Evolutionary conservation across 2,329 filamentous ascomycete species (phyloP).

Genomic region (Penicillium carneum): DNA sequence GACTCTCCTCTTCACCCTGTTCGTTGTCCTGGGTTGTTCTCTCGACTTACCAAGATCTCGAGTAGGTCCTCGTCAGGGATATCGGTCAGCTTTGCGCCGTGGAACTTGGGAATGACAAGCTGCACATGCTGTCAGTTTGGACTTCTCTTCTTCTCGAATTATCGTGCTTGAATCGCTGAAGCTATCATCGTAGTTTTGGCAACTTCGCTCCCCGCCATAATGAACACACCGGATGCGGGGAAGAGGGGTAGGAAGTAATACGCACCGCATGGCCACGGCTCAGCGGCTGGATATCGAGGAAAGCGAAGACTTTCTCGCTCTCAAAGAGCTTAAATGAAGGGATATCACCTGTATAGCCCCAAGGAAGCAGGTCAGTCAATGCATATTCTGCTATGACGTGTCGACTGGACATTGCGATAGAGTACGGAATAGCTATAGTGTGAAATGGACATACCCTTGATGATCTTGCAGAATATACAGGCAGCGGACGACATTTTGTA

Average conservation of each 20-base stretch:
- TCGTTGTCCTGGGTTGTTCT: not conserved
- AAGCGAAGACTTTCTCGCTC: constrained; percentile 89
- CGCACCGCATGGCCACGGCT: constrained; percentile 86
- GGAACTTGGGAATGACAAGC: constrained; percentile 96
- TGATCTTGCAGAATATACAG: constrained; percentile 98
- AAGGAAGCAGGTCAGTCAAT: constrained; percentile 11
- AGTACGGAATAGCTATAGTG: not conserved
- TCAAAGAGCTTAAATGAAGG: constrained; percentile 96
- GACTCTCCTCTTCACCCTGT: not conserved
- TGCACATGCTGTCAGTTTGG: constrained; percentile 46
- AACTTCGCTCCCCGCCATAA: not conserved
- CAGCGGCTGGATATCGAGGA: constrained; percentile 93
- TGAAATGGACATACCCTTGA: constrained; percentile 72
- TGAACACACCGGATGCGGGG: constrained; percentile 28
- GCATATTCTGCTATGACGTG: constrained; percentile 9
- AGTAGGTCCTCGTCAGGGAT: constrained; percentile 86
- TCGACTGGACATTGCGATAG: not conserved
- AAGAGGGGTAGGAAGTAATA: constrained; percentile 27
- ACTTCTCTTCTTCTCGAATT: not conserved
- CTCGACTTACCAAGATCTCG: constrained; percentile 74
- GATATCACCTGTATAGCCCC: constrained; percentile 75
- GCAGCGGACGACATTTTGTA: constrained; percentile 57
- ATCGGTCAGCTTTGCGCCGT: constrained; percentile 88
- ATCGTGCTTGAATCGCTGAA: not conserved
- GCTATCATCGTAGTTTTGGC: not conserved